phyloP scores from a whole-genome alignment of 108 stramenopile genomes.

The Skeletonema grethae region DNA sequence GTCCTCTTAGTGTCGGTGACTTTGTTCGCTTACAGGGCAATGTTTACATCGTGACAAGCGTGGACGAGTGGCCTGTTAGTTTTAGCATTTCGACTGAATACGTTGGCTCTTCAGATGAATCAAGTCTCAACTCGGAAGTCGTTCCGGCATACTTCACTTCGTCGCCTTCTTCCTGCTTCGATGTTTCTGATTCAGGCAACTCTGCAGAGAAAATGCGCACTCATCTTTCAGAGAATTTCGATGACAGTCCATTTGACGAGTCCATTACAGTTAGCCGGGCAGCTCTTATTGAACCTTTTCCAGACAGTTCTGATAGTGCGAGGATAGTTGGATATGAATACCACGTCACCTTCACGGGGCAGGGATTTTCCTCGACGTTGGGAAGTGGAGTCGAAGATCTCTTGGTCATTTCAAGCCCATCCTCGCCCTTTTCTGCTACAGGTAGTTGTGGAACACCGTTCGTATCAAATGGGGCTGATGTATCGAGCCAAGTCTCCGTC shows the following conservation, averaged over 20 bases:
- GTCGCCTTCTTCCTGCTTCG: conserved; percentile 56
- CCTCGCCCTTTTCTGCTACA: conserved; percentile 29
- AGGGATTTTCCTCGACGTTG: conserved; percentile 53
- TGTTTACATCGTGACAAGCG: conserved; percentile 37
- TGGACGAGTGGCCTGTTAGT: conserved; percentile 34
- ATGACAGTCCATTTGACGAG: conserved; percentile 59
- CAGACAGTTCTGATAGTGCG: conserved; percentile 7
- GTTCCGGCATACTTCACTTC: conserved; percentile 48
- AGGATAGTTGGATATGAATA: conserved; percentile 43
- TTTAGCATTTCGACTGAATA: conserved; percentile 34
- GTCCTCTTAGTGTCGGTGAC: conserved; percentile 40
- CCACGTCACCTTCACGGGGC: conserved; percentile 58
- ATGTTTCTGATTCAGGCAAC: conserved; percentile 41
- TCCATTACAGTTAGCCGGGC: conserved; percentile 47
- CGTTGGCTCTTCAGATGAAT: not conserved
- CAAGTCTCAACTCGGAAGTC: not conserved
- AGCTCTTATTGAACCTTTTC: conserved; percentile 27
- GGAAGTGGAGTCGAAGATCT: conserved; percentile 46
- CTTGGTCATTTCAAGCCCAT: conserved; percentile 35
- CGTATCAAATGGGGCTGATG: conserved; percentile 38
- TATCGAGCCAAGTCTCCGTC: conserved; percentile 34
- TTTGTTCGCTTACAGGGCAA: conserved; percentile 44
- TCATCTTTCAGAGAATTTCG: conserved; percentile 53
- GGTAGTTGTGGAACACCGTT: conserved; percentile 33
- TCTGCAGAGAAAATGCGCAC: conserved; percentile 43